phyloP scores from a whole-genome alignment of 306 rosid genomes.

The Leucaena leucocephala region DNA sequence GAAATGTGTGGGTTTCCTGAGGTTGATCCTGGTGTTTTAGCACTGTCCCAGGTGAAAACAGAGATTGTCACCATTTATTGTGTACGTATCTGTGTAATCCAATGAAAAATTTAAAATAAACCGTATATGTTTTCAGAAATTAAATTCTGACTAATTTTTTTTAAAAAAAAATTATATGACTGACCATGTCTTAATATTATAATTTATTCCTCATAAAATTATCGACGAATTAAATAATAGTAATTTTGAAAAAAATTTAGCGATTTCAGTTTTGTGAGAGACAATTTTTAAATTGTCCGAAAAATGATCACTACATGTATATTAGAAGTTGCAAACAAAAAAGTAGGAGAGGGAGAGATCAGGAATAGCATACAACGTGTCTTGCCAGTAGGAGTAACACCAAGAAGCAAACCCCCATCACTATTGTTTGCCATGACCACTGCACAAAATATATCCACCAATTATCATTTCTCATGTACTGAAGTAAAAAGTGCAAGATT shows the following conservation, averaged over 20 bases:
- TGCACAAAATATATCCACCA: conserved; percentile 44
- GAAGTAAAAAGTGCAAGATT: conserved; percentile 35
- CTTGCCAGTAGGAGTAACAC: conserved; percentile 69
- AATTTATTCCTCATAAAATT: too few species aligned
- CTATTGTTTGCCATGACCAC: conserved; percentile 99
- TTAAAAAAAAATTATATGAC: too few species aligned
- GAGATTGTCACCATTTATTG: neutral
- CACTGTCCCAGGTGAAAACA: neutral
- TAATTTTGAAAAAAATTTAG: too few species aligned
- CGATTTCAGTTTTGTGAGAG: neutral
- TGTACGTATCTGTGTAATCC: too few species aligned
- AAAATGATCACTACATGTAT: neutral
- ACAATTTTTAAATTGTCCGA: neutral
- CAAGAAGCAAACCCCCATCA: conserved; percentile 90
- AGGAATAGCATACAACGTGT: conserved; percentile 65
- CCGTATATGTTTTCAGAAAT: too few species aligned
- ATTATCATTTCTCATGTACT: neutral
- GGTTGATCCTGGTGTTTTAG: neutral
- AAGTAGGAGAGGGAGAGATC: neutral
- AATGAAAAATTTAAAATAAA: too few species aligned
- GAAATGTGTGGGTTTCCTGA: neutral
- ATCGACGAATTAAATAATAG: too few species aligned
- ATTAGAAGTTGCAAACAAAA: neutral
- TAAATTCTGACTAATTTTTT: neutral
- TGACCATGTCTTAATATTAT: neutral